These are phyloP conservation scores for Kodamaea nitidulidarum DNA, from an alignment of 805 yeast species.

Conservation along the genomic window DNA sequence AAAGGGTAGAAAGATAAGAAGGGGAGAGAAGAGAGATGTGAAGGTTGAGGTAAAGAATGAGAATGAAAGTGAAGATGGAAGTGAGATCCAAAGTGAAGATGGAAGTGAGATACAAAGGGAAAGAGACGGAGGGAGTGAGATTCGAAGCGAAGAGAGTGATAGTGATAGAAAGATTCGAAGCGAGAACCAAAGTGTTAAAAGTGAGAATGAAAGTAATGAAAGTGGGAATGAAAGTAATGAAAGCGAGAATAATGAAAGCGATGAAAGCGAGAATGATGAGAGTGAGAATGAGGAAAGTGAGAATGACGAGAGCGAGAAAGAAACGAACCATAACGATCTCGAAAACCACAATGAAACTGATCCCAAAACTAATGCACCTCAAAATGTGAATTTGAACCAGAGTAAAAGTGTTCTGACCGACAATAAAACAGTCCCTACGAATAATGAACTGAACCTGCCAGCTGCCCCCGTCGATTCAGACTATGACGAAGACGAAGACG, in stretches of 20 bases:
- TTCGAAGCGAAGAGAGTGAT: background rate
- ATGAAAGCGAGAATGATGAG: background rate
- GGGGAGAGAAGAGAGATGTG: conserved; percentile 1
- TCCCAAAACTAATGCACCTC: too few species aligned
- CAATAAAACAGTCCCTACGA: too few species aligned
- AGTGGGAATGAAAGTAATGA: background rate
- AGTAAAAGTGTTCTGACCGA: background rate
- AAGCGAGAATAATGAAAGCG: background rate
- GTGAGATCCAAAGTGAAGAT: background rate
- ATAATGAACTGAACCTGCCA: too few species aligned
- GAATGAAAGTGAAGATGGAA: too few species aligned
- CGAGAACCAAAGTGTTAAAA: too few species aligned
- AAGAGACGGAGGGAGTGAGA: background rate
- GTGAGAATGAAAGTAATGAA: conserved; percentile 1
- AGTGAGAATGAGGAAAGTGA: background rate
- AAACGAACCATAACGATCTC: too few species aligned
- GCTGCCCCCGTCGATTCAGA: too few species aligned
- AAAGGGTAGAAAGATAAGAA: background rate
- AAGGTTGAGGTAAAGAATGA: too few species aligned
- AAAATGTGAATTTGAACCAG: too few species aligned
- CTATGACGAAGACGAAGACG: conserved; percentile 34
- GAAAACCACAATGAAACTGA: too few species aligned
- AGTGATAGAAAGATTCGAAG: too few species aligned
- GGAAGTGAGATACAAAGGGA: background rate
- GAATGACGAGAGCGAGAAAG: too few species aligned